Evolutionary conservation across 257 asterid genomes (phyloP), one percentile per base, ranked within the genome.

Genomic region (Leonotis leonurus): DNA sequence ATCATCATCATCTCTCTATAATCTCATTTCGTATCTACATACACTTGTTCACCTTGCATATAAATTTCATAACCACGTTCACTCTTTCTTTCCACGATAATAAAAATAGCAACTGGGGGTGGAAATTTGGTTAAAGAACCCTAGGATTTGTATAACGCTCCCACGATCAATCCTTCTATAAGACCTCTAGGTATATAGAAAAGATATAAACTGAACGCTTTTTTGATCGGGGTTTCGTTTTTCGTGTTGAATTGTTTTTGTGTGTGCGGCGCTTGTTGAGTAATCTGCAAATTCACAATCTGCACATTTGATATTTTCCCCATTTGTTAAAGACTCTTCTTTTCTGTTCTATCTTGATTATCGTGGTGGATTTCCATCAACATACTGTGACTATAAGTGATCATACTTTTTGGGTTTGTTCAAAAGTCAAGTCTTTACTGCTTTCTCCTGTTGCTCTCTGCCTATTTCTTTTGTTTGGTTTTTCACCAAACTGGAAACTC

Each of bases 101-200:
- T 26, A n/a, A 67, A 11, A 65, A 11, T 70, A 27, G 45, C 64
- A 60, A 48, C 67, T 67, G 54, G 49, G 25, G 54, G 59, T 33
- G 60, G 73, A n/a, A 57, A 54, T 59, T 65, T 57, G 26, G 26
- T 32, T 27, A 24, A 25, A n/a, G 17, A 69, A 62, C 75, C 81
- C 78, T 73, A 64, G 69, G 52, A 59, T 53, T 70, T 46, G 24
- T 24, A 1, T 55, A 52, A 64, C 40, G 56, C 70, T 68, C 62
- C 56, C 68, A 45, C 48, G 75, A 68, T 76, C 70, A 61, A 64
- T 59, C 25, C 36, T 46, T 62, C 30, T 41, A 24, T 9, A 26
- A 48, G 48, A 51, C 20, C 74, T 51, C 44, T 62, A 76, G 81
- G 78, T 76, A 70, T 36, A 37, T 21, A 49, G n/a, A 44, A 55